These are phyloP conservation scores for Pythium vanterpoolii DNA, from an alignment of 352 stramenopile species.

Conservation along the genomic window DNA sequence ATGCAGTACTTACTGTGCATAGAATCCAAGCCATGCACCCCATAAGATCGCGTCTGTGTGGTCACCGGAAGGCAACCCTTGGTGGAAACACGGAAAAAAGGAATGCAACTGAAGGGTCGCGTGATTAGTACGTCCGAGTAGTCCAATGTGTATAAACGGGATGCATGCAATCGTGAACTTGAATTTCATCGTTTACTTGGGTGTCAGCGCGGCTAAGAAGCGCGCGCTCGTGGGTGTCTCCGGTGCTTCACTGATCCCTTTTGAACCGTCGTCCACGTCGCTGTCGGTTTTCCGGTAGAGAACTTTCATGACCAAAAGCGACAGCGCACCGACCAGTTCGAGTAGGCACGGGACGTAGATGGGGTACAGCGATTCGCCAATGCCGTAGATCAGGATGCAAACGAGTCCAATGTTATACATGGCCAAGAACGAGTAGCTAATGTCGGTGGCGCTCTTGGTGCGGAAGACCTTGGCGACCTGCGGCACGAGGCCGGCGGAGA, in stretches of 20 bases:
- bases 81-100: not conserved
- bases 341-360: constrained; percentile 49
- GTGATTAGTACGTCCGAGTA: not conserved
- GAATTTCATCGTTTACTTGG: not conserved
- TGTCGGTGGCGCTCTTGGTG: constrained; percentile 58
- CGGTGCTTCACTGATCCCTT: not conserved
- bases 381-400: constrained; percentile 36
- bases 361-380: constrained; percentile 43
- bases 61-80: not conserved
- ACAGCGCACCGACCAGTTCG: constrained; percentile 30
- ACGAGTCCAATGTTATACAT: constrained; percentile 39
- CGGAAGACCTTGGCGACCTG: constrained; percentile 55
- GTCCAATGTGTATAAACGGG: not conserved
- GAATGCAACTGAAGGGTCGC: not conserved
- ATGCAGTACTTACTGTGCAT: not conserved
- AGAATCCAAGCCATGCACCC: not conserved
- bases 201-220: not conserved
- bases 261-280: not conserved
- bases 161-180: not conserved
- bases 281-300: constrained; percentile 22
- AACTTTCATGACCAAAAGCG: constrained; percentile 40
- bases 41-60: no score
- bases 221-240: not conserved
- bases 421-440: constrained; percentile 44
- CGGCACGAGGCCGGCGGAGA: constrained; percentile 45